These are phyloP conservation scores for Geoglossum cookeanum DNA, from an alignment of 2,329 filamentous ascomycete genomes.

Conservation along the genomic window DNA sequence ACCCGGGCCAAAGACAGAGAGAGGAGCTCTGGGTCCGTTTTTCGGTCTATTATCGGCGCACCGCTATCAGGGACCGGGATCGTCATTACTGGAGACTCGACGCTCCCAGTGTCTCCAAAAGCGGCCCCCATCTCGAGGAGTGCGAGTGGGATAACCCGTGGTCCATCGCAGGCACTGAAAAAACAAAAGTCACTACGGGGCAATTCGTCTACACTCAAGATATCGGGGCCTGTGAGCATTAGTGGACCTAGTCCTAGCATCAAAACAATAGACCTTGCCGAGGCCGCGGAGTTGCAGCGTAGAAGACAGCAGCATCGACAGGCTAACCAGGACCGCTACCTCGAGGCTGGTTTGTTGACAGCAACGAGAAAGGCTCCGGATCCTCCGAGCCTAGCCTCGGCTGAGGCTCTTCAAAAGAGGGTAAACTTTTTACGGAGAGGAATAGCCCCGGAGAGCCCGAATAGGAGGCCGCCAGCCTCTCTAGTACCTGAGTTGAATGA, in stretches of 20 bases:
- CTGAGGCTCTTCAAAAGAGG: not conserved
- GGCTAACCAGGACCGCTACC: not conserved
- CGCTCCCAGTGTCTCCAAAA: not conserved
- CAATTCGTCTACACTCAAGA: not conserved
- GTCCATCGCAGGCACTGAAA: not conserved
- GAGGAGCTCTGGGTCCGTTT: not conserved
- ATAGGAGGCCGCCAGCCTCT: not conserved
- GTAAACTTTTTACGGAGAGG: not conserved
- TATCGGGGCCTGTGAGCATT: not conserved
- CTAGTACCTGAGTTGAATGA: not conserved
- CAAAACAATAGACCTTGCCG: not conserved
- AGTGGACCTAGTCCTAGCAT: not conserved
- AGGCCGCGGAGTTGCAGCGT: not conserved
- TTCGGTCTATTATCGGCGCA: not conserved
- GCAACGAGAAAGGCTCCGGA: not conserved
- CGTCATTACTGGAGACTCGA: not conserved
- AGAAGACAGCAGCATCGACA: not conserved
- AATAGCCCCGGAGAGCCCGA: not conserved
- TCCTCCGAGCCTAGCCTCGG: not conserved
- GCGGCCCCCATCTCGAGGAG: too few relatives aligned
- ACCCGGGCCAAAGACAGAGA: not conserved
- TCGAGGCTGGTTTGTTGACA: not conserved
- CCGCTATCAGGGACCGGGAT: not conserved
- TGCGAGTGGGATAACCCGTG: not conserved
- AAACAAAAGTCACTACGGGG: not conserved